Base-by-base conservation (phyloP, 306 rosid species). In the Begonia loranthoides region DNA sequence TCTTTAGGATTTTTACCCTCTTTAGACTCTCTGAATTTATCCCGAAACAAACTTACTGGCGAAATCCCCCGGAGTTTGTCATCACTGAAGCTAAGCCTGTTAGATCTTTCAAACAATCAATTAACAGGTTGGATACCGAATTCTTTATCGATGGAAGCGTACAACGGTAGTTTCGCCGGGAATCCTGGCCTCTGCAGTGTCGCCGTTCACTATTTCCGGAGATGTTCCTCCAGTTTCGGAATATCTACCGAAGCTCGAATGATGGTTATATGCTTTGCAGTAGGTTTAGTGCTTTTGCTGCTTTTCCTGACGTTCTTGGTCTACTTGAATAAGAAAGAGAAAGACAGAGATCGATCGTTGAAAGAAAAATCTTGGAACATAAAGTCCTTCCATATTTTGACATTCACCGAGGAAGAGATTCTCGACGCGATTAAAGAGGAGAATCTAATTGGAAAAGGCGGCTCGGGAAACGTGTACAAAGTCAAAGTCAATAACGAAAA, bases 371-470 rank as follows among this genome's bases (percentile, higher is more conserved):
- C 81, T 33, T 85, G 99, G 99, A 80, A 73, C 79, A 73, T 82
- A 15, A 82, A 81, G 33, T 78, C 95, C 46, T 90, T 90, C 78
- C 99, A 86, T 22, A 76, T 71, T 53, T 41, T 78, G 52, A 76
- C 80, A 51, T 75, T 90, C 64, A 69, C 74, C 0, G 79, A 82
- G 57, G 59, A 53, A 39, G 69, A 72, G 41, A 59, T 90, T 57
- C 54, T 78, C 57, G 50, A 76, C 1, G 61, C 67, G 52, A 62
- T 85, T 70, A 86, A 75, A 9, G 99, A 83, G 13, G 53, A 22
- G 14, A 82, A 90, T 70, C 79, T 86, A 14, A 76, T 90, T 16
- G 99, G 95, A 56, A 74, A 73, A 46, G 99, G 99, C 45, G 99
- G 99, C 0, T 82, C 93, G 4, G 99, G 95, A 22, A 66, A 74